Conservation (phyloP, 1,139 yeast species). For the Torulaspora globosa region DNA sequence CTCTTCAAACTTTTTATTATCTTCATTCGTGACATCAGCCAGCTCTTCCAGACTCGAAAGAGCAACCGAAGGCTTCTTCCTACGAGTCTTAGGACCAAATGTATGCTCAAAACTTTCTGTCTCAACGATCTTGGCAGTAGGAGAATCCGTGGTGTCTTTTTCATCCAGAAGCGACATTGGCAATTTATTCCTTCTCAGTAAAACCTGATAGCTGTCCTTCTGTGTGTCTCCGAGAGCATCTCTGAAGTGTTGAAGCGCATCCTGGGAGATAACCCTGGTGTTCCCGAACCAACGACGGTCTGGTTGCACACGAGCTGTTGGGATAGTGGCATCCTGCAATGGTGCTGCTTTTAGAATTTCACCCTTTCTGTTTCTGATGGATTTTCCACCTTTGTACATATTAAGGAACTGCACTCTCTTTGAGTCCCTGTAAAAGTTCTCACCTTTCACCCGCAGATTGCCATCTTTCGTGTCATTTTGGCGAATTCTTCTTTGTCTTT, state of each 20-base stretch:
- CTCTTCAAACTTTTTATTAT: constrained; percentile 62
- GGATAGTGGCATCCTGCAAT: constrained; percentile 81
- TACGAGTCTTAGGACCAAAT: constrained; percentile 92
- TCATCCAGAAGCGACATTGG: constrained; percentile 96
- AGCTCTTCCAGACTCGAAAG: constrained; percentile 78
- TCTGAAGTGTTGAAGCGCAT: constrained; percentile 89
- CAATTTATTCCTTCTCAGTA: constrained; percentile 81
- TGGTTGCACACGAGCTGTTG: constrained; percentile 92
- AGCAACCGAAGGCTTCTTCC: constrained; percentile 83
- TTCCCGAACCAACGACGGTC: constrained; percentile 97
- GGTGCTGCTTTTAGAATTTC: constrained; percentile 84
- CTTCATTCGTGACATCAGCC: constrained; percentile 58
- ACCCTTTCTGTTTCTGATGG: constrained; percentile 81
- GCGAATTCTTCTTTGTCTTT: constrained; percentile 77
- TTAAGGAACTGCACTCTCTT: constrained; percentile 83
- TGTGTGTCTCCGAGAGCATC: constrained; percentile 89
- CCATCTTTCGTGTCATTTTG: constrained; percentile 84
- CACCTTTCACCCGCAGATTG: constrained; percentile 91
- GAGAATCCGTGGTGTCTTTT: constrained; percentile 66
- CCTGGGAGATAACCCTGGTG: constrained; percentile 95
- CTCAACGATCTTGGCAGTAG: constrained; percentile 75
- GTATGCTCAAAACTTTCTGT: constrained; percentile 79
- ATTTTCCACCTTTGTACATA: constrained; percentile 91
- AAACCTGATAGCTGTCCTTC: constrained; percentile 81
- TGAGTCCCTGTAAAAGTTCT: constrained; percentile 92